Conservation (phyloP, 768 basidiomycete genomes). For the Cystofilobasidium ferigula region DNA sequence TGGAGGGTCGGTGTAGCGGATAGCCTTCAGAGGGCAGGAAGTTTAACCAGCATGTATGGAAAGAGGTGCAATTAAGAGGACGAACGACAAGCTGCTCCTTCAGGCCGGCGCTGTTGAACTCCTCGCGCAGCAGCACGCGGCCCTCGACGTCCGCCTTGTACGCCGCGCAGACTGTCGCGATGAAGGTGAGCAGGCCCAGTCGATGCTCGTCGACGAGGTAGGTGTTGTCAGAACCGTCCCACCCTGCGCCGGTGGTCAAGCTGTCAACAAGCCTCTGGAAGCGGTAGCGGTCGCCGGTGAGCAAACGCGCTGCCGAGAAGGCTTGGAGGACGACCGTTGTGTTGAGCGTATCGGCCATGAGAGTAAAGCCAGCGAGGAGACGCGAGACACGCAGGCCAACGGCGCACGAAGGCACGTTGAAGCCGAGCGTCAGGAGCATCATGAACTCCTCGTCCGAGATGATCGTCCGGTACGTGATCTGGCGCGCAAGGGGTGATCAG, state of each 20-base stretch:
- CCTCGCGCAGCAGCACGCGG: constrained; percentile 65
- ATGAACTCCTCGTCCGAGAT: constrained; percentile 36
- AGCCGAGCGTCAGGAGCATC: constrained; percentile 38
- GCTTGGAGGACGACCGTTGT: constrained; percentile 55
- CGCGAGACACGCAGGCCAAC: not conserved
- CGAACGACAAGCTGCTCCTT: constrained; percentile 75
- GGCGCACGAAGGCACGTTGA: constrained; percentile 51
- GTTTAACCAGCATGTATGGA: not conserved
- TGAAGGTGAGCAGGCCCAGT: constrained; percentile 59
- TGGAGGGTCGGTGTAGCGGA: constrained; percentile 65
- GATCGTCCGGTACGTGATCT: constrained; percentile 65
- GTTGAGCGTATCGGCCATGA: constrained; percentile 3
- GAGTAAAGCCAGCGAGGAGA: not conserved
- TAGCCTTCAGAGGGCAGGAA: constrained; percentile 43
- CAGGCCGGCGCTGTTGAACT: constrained; percentile 67
- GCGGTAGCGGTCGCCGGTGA: constrained; percentile 60
- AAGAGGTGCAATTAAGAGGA: constrained; percentile 24
- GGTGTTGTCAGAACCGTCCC: not conserved
- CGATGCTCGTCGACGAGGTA: constrained; percentile 48
- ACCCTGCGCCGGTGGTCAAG: not conserved
- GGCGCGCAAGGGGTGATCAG: constrained; percentile 19
- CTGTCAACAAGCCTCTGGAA: constrained; percentile 59
- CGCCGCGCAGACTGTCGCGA: constrained; percentile 64
- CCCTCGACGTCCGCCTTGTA: constrained; percentile 68
- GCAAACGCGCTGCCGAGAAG: constrained; percentile 65